Conservation (phyloP, 202 grass and related monocot species). For the Eragrostis tef region DNA sequence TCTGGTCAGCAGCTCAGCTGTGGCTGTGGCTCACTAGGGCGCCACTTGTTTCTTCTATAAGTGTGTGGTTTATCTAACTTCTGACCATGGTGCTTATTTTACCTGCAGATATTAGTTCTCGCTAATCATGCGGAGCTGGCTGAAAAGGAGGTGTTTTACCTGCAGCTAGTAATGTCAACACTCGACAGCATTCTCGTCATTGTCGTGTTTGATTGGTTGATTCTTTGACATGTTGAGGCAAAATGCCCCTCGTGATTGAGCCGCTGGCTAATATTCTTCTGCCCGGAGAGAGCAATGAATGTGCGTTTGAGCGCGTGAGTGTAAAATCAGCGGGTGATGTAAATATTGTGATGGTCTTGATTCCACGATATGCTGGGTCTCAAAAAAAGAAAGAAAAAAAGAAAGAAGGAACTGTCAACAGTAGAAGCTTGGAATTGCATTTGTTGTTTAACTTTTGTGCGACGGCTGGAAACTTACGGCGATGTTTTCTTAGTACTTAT, state of each 20-base stretch:
- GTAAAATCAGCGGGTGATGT: constrained; percentile 48
- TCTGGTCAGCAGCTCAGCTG: constrained; percentile 11
- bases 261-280: constrained; percentile 46
- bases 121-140: constrained; percentile 44
- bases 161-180: constrained; percentile 44
- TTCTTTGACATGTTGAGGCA: constrained; percentile 41
- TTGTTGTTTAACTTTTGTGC: constrained; percentile 27
- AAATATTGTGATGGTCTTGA: constrained; percentile 45
- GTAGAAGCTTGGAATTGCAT: constrained; percentile 17
- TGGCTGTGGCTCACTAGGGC: neutral
- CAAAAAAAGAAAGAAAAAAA: neutral
- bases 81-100: constrained; percentile 27
- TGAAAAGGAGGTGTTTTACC: constrained; percentile 28
- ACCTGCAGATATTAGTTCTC: constrained; percentile 47
- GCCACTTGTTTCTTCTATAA: constrained; percentile 37
- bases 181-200: constrained; percentile 34
- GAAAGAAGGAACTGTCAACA: constrained; percentile 36
- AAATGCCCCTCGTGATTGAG: constrained; percentile 16
- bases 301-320: constrained; percentile 44
- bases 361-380: constrained; percentile 4
- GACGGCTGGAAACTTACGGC: neutral
- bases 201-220: constrained; percentile 49
- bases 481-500: neutral
- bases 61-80: constrained; percentile 47
- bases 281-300: constrained; percentile 28